Base-by-base conservation (phyloP, 139 green algal species). In the Nannochloris sp. region DNA sequence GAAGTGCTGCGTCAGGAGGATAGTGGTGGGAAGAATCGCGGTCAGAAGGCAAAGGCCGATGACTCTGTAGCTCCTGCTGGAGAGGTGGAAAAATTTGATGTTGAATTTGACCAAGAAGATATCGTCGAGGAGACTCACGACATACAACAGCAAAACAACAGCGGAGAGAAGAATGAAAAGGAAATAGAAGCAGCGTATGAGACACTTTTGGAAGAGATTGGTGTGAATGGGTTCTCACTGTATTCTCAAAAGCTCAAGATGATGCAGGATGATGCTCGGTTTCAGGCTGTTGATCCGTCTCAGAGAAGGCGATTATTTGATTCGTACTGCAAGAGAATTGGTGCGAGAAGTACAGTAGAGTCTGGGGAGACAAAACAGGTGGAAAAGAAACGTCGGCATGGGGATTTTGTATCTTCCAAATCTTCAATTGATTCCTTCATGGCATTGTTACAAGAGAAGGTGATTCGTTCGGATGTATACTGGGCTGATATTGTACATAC, bases 261-360 rank as follows among this genome's bases (percentile, higher is more conserved):
- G 70, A 70, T 91, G 60, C 62, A 87, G 36, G 45, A 26, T 0
- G 85, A 91, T 61, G 25, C 49, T 33, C 69, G 85, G 31, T 91
- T 80, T 69, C 73, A 75, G 44, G 72, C 70, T n/a, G 50, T 91
- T 20, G 46, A 72, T 1, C 78, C 43, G 23, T 20, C 69, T 3
- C 81, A 83, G 46, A 79, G 90, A 62, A 75, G 81, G 49, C 70
- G 78, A 11, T 61, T 84, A 5, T 94, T 94, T 78, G 86, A 93
- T 49, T 75, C 83, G 33, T 94, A 84, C 70, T 94, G 87, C 74
- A 77, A 70, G 48, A 78, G 77, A 50, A 45, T 25, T 6, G 74
- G 45, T 61, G 66, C 28, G 25, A 12, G 6, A 16, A 71, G 66
- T 31, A 25, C 44, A n/a, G 59, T 30, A 30, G 36, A n/a, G 30